Percentiles rank a stretch among this genome's conserved stretches.
Conservation (phyloP, 2,329 filamentous ascomycete genomes). For the Ceratocystis albifundus region DNA sequence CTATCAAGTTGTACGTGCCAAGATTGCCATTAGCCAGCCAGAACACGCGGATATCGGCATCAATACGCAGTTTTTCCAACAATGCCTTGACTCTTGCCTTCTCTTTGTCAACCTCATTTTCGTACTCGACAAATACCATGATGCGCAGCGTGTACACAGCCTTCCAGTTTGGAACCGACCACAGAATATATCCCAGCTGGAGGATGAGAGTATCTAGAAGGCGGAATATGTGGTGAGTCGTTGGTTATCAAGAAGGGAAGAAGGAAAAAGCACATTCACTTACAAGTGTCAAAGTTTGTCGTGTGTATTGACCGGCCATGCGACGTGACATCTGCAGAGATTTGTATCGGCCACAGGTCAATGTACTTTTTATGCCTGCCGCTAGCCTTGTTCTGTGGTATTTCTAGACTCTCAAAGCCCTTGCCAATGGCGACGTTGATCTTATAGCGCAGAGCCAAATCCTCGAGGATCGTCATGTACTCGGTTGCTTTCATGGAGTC, state of each 20-base stretch:
- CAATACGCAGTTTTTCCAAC: constrained; percentile 69
- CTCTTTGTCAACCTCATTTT: constrained; percentile 72
- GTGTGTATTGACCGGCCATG: constrained; percentile 59
- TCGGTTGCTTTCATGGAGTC: constrained; percentile 56
- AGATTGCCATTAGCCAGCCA: constrained; percentile 66
- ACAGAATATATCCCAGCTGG: constrained; percentile 72
- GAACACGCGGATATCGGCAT: constrained; percentile 67
- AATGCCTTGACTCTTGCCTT: constrained; percentile 58
- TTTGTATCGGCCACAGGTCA: constrained; percentile 85
- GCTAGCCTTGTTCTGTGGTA: constrained; percentile 50
- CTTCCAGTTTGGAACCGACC: constrained; percentile 72
- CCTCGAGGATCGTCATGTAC: constrained; percentile 75
- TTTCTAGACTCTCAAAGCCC: constrained; percentile 65
- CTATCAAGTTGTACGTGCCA: constrained; percentile 62
- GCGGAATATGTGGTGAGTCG: constrained; percentile 24
- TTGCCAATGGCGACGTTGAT: constrained; percentile 78
- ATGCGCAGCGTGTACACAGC: constrained; percentile 61
- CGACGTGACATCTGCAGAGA: constrained; percentile 70
- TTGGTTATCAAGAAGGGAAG: not conserved
- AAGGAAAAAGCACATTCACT: constrained; percentile 27
- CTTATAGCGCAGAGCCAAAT: constrained; percentile 62
- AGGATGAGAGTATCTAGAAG: constrained; percentile 60
- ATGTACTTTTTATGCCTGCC: constrained; percentile 57
- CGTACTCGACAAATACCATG: constrained; percentile 81
- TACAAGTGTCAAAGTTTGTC: constrained; percentile 85